Percentiles rank a stretch among this genome's conserved stretches.
These are phyloP conservation scores for Taiwanofungus camphoratus DNA, from an alignment of 1,284 basidiomycete genomes.

Conservation along the genomic window DNA sequence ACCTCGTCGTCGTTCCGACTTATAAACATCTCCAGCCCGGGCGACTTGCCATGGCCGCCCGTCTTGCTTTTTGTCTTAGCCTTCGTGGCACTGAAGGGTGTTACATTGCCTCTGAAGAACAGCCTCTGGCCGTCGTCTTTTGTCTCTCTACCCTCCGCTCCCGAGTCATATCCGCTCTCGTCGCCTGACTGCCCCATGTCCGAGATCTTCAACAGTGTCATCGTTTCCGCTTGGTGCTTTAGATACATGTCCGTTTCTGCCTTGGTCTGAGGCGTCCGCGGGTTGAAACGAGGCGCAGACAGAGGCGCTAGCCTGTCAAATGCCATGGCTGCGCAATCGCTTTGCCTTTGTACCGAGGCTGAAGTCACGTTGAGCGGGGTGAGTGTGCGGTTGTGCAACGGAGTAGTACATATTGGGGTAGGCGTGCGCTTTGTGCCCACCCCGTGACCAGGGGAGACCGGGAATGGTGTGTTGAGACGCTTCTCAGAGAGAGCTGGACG, in stretches of 20 bases:
- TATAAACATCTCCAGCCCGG: slow-evolving; percentile 15
- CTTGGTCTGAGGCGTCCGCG: slow-evolving; percentile 50
- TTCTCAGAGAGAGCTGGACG: slow-evolving; percentile 27
- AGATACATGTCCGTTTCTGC: slow-evolving; percentile 61
- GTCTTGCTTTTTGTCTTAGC: slow-evolving; percentile 29
- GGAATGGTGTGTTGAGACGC: slow-evolving; percentile 23
- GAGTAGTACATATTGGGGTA: slow-evolving; percentile 45
- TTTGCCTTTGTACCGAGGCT: slow-evolving; percentile 14
- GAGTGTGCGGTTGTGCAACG: slow-evolving; percentile 25
- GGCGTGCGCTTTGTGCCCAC: slow-evolving; percentile 63
- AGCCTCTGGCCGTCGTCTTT: slow-evolving; percentile 23
- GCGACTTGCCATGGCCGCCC: slow-evolving; percentile 7
- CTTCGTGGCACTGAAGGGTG: slow-evolving; percentile 26
- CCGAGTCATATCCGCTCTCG: slow-evolving; percentile 45
- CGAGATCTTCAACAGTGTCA: slow-evolving; percentile 57
- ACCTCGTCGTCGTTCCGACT: slow-evolving; percentile 40
- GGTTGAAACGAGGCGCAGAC: slow-evolving; percentile 49
- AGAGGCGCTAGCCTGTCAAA: slow-evolving; percentile 66
- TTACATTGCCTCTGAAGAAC: slow-evolving; percentile 16
- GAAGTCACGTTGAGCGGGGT: slow-evolving; percentile 30
- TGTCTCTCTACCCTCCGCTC: slow-evolving; percentile 36
- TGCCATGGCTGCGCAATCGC: slow-evolving; percentile 17
- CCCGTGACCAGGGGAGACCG: slow-evolving; percentile 16
- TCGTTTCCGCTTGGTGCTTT: slow-evolving; percentile 55
- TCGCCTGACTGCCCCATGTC: slow-evolving; percentile 44